Base-by-base conservation (phyloP, 1,284 basidiomycete genomes). In the Hypsizygus ulmarius region DNA sequence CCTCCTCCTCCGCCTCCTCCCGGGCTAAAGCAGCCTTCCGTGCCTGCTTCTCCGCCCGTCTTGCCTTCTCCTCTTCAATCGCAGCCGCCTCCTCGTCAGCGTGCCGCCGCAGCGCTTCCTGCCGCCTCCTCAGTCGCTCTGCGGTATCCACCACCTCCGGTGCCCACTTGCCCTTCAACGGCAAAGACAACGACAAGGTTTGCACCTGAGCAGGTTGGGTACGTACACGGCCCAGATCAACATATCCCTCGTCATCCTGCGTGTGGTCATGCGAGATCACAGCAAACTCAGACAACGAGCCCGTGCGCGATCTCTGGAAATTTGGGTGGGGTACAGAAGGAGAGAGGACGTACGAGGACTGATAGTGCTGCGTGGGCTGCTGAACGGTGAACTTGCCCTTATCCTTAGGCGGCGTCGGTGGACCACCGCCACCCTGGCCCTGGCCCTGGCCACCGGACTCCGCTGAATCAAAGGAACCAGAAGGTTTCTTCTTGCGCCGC, bases 1-100 rank as follows among this genome's bases (percentile, higher is more conserved):
- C 81, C 57, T 81, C 78, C 34, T 74, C 70, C 54, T 73, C 68
- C 10, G 64, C 71, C 54, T 87, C 84, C 54, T 79, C 77, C 45
- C 11, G 15, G 41, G 33, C 51, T 15, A 44, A 18, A 53, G 85
- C 82, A 54, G 79, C 77, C 47, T 60, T 64, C 25, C 69, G 35
- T 6, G 74, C 73, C 48, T 73, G 65, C 39, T 67, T 61, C 49
- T 82, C 79, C 53, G 79, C 77, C 46, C 59, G 62, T 28, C 69
- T 34, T 4, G 75, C 74, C 43, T 74, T 66, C 43, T 68, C 61
- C 45, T 81, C 21, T 7, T 25, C 21, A 25, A 25, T 25, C 7
- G 21, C 21, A 25, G 21, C 21, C 4, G 21, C 21, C 7, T 25
- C 79, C 51, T 83, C 82, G 30, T 60, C 56, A 52, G 79, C 70